These are phyloP conservation scores for Alliaria petiolata DNA, from an alignment of 345 rosid genomes.

Conservation along the genomic window DNA sequence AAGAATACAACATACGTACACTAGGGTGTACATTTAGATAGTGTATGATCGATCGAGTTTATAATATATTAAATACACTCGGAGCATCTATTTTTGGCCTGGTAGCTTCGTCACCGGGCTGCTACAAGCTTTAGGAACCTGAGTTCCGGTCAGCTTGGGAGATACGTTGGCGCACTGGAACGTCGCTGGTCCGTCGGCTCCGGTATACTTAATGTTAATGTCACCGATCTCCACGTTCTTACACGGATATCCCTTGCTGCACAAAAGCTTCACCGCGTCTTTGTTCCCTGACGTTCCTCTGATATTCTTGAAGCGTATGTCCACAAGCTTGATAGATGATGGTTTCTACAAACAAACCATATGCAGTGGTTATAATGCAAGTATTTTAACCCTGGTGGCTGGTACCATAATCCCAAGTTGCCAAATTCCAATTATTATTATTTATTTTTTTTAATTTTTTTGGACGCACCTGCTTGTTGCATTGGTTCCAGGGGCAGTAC, in stretches of 20 bases:
- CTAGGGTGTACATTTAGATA: slow-evolving; percentile 10
- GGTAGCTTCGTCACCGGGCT: slow-evolving; percentile 24
- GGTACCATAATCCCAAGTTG: too few relatives aligned
- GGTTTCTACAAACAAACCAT: slow-evolving; percentile 21
- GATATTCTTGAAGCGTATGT: slow-evolving; percentile 29
- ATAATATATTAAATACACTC: neutral
- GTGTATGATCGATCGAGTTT: neutral
- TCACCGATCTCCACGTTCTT: slow-evolving; percentile 36
- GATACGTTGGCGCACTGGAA: slow-evolving; percentile 42
- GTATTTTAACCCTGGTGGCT: too few relatives aligned
- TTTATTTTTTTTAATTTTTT: too few relatives aligned
- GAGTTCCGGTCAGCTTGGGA: slow-evolving; percentile 29
- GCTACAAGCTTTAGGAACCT: slow-evolving; percentile 34
- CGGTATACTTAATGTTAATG: slow-evolving; percentile 37
- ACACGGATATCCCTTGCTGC: slow-evolving; percentile 46
- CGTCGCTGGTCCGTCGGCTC: slow-evolving; percentile 23
- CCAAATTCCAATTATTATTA: too few relatives aligned
- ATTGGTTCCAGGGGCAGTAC: slow-evolving; percentile 31
- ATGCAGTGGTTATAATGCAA: too few relatives aligned
- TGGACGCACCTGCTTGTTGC: slow-evolving; percentile 21
- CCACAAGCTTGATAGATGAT: slow-evolving; percentile 21
- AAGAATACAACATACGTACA: slow-evolving; percentile 4
- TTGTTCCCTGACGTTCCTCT: slow-evolving; percentile 45
- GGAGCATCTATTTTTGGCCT: slow-evolving; percentile 7
- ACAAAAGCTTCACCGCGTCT: slow-evolving; percentile 41